phyloP scores from a whole-genome alignment of 2,329 filamentous ascomycete species.

The Sclerotiophoma versabilis region DNA sequence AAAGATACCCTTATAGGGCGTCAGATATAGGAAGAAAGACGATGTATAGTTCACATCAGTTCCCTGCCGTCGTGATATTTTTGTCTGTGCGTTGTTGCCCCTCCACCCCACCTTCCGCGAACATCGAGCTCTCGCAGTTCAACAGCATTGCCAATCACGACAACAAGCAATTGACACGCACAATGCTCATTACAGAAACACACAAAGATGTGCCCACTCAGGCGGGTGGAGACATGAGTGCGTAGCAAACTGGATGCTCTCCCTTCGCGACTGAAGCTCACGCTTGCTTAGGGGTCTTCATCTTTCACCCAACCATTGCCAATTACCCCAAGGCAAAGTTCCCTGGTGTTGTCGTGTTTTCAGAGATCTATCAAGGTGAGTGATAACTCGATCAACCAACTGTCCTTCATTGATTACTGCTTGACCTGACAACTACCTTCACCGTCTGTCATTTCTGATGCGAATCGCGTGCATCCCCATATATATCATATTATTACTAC shows the following conservation, averaged over 20 bases:
- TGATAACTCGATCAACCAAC: not conserved
- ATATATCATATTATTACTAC: not conserved
- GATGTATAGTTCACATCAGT: conserved; percentile 6
- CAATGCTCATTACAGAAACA: conserved; percentile 67
- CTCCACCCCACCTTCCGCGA: conserved; percentile 17
- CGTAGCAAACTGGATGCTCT: not conserved
- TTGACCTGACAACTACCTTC: too few relatives aligned
- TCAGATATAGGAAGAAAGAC: conserved; percentile 10
- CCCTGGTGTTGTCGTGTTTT: conserved; percentile 86
- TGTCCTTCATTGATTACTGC: not conserved
- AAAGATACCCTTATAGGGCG: conserved; percentile 5
- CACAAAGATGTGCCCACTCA: conserved; percentile 67
- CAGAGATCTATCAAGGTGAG: conserved; percentile 92
- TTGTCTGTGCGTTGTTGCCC: conserved; percentile 7
- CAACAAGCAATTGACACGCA: conserved; percentile 3
- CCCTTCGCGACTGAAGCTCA: not conserved
- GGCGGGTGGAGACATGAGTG: conserved; percentile 67
- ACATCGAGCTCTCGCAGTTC: conserved; percentile 6
- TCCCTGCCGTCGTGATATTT: not conserved
- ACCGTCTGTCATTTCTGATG: too few relatives aligned
- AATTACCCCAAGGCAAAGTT: conserved; percentile 90
- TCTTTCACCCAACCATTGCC: conserved; percentile 85
- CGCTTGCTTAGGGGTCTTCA: conserved; percentile 72
- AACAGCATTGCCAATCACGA: not conserved
- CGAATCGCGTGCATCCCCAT: not conserved